Conservation (phyloP, 1,284 basidiomycete genomes). For the Caloboletus firmus region DNA sequence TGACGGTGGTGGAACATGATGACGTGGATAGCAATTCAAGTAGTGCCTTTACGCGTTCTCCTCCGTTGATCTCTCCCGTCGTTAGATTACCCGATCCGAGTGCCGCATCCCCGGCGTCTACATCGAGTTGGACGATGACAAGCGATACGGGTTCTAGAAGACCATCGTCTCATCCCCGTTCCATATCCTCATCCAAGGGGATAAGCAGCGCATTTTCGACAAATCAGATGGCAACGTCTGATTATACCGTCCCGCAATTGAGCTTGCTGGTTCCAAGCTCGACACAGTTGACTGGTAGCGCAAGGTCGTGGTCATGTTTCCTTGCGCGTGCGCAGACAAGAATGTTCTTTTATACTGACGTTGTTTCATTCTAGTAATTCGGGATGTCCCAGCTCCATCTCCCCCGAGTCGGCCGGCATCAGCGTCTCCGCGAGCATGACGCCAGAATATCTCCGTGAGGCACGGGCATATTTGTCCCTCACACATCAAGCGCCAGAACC, state of each 20-base stretch:
- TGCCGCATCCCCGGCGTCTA: constrained; percentile 23
- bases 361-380: constrained; percentile 24
- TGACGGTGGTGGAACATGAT: constrained; percentile 11
- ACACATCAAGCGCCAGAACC: constrained; percentile 23
- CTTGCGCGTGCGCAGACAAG: neutral
- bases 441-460: constrained; percentile 36
- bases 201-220: constrained; percentile 8
- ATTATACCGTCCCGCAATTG: constrained; percentile 26
- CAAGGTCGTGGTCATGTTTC: constrained; percentile 16
- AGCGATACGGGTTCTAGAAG: constrained; percentile 28
- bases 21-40: constrained; percentile 21
- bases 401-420: constrained; percentile 37
- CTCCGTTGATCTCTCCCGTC: constrained; percentile 32
- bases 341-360: constrained; percentile 6
- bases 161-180: constrained; percentile 11
- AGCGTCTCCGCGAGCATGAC: constrained; percentile 34
- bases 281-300: constrained; percentile 11
- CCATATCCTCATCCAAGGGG: constrained; percentile 11
- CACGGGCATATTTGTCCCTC: constrained; percentile 34
- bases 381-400: constrained; percentile 34
- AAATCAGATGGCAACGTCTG: constrained; percentile 9
- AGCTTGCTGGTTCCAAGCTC: constrained; percentile 32
- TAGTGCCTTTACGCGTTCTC: constrained; percentile 30
- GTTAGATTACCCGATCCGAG: constrained; percentile 33
- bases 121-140: constrained; percentile 34